These are phyloP conservation scores for Cunninghamia lanceolata DNA, from an alignment of 75 land plant genomes.

Conservation along the genomic window DNA sequence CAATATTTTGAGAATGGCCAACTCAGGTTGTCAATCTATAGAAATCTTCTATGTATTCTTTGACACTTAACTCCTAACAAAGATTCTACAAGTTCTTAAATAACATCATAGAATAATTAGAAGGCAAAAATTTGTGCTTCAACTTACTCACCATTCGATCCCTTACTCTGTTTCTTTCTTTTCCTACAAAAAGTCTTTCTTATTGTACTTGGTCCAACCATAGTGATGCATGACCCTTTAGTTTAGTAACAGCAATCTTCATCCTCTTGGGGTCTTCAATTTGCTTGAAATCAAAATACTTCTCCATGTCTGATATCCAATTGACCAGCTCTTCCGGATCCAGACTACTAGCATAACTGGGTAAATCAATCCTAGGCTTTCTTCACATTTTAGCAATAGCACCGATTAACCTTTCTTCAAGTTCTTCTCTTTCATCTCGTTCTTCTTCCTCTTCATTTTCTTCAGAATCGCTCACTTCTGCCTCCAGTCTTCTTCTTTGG, in stretches of 20 bases:
- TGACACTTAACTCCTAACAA: background rate
- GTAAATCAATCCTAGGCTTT: background rate
- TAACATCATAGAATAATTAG: background rate
- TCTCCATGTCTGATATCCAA: background rate
- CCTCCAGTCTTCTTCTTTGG: background rate
- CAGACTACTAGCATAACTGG: background rate
- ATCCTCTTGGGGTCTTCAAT: background rate
- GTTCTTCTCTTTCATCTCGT: background rate
- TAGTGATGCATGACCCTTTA: background rate
- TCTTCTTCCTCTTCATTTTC: background rate
- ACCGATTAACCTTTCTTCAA: background rate
- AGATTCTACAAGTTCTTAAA: no score
- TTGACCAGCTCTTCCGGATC: background rate
- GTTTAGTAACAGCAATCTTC: background rate
- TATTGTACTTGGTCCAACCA: background rate
- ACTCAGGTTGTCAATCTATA: background rate
- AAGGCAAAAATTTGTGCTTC: background rate
- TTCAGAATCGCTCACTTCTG: background rate
- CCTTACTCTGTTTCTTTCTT: no score
- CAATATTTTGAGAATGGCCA: background rate
- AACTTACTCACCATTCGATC: no score
- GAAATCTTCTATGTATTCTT: background rate
- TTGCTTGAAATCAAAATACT: background rate
- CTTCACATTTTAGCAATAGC: background rate
- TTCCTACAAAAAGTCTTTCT: background rate